phyloP scores from a whole-genome alignment of 257 asterid species.

The Capsicum chinense region DNA sequence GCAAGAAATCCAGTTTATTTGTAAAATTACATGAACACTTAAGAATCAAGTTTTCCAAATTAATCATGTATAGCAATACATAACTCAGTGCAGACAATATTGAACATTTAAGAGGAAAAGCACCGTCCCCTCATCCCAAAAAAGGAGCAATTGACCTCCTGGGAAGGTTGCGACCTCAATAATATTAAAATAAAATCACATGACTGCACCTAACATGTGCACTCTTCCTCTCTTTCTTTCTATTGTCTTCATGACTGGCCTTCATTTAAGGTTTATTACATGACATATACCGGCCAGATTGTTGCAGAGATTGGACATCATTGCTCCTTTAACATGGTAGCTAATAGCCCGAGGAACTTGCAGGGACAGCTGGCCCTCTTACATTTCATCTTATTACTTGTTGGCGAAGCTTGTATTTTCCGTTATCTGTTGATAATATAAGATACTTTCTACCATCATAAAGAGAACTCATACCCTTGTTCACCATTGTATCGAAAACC shows the following conservation, averaged over 20 bases:
- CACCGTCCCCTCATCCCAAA: too few species aligned
- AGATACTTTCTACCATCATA: not conserved
- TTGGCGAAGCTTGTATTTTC: not conserved
- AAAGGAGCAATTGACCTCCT: too few species aligned
- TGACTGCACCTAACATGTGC: too few species aligned
- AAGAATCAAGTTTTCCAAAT: not conserved
- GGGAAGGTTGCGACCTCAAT: too few species aligned
- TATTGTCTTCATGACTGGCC: not conserved
- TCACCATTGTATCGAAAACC: not conserved
- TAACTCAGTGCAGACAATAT: too few species aligned
- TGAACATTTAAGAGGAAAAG: too few species aligned
- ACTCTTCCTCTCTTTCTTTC: not conserved
- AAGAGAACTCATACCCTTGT: not conserved
- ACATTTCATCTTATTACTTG: not conserved
- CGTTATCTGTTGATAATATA: not conserved
- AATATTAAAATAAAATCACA: too few species aligned
- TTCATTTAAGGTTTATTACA: not conserved
- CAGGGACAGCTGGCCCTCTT: not conserved
- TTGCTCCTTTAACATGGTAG: not conserved
- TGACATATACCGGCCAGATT: not conserved
- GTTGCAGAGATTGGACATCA: not conserved
- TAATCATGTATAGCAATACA: not conserved
- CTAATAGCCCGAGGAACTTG: not conserved
- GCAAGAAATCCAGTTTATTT: conserved; percentile 42
- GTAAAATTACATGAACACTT: not conserved